These are phyloP conservation scores for Themeda triandra DNA, from an alignment of 176 grass and related monocot species.

Conservation along the genomic window DNA sequence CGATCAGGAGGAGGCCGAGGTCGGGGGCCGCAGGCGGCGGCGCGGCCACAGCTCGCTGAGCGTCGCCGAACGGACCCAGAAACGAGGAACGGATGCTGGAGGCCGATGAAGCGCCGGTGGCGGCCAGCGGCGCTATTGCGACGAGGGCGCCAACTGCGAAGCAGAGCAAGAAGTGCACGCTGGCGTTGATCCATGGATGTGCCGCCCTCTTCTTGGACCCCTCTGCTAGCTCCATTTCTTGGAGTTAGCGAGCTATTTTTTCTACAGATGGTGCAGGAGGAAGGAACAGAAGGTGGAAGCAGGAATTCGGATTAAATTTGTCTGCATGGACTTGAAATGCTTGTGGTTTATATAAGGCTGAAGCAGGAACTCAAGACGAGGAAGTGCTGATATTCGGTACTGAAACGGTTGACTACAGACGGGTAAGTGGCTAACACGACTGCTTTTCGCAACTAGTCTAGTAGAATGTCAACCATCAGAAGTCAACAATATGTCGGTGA, in stretches of 20 bases:
- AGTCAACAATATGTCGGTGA: constrained; percentile 20
- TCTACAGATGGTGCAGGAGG: background rate
- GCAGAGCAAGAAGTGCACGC: constrained; percentile 49
- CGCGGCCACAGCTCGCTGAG: background rate
- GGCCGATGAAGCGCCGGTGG: constrained; percentile 11
- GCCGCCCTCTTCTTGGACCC: constrained; percentile 22
- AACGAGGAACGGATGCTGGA: background rate
- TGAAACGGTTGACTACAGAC: background rate
- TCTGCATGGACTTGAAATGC: background rate
- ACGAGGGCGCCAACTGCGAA: constrained; percentile 46
- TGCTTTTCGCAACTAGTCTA: background rate
- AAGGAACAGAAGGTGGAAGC: background rate
- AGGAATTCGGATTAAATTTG: background rate
- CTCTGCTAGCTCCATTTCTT: background rate
- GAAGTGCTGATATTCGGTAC: background rate
- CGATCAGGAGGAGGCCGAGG: constrained; percentile 43
- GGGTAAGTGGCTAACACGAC: constrained; percentile 14
- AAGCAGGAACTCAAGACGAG: too few species aligned
- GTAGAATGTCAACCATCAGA: constrained; percentile 19
- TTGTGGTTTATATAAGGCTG: too few species aligned
- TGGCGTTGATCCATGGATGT: constrained; percentile 24
- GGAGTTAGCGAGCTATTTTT: background rate
- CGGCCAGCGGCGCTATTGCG: constrained; percentile 11
- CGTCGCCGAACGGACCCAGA: background rate
- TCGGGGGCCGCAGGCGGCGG: background rate